Evolutionary conservation across 2,329 filamentous ascomycete species (phyloP).

Genomic region (Thyridium curvatum): DNA sequence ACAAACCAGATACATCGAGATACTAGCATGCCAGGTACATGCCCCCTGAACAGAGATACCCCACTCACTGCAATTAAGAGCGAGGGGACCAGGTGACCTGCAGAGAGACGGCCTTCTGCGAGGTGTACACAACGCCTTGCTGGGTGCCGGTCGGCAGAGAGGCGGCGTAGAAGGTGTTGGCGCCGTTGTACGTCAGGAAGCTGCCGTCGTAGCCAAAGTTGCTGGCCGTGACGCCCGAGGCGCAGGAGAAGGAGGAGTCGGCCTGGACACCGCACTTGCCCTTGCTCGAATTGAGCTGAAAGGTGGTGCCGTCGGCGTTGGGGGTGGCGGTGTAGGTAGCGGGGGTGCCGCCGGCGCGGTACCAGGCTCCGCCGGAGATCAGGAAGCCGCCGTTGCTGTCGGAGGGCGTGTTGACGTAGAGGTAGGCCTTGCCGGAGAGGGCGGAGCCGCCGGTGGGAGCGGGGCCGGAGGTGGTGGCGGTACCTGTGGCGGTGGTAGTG

Average conservation of each 20-base stretch:
- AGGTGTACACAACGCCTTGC: conserved; percentile 15
- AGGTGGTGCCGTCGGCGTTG: conserved; percentile 9
- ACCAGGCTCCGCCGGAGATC: conserved; percentile 17
- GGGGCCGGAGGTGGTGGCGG: conserved; percentile 3
- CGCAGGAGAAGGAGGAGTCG: conserved; percentile 10
- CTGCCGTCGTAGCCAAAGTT: conserved; percentile 17
- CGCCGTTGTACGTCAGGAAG: conserved; percentile 13
- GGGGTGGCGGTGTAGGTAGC: conserved; percentile 18
- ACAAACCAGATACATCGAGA: no score
- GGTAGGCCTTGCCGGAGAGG: conserved; percentile 9
- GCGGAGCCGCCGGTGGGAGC: conserved; percentile 2
- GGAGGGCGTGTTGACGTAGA: conserved; percentile 7
- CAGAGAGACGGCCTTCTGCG: conserved; percentile 11
- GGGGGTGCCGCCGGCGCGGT: conserved; percentile 16
- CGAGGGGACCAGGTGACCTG: conserved; percentile 12
- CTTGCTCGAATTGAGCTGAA: conserved; percentile 16
- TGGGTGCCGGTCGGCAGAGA: conserved; percentile 12
- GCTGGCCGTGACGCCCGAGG: conserved; percentile 8
- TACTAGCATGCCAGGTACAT: no score
- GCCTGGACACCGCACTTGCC: conserved; percentile 12
- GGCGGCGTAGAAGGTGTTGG: conserved; percentile 13
- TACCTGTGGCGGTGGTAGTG: background rate
- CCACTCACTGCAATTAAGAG: conserved; percentile 1
- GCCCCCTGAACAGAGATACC: no score
- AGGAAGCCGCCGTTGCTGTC: conserved; percentile 12